These are phyloP conservation scores for Aspergillus carbonarius DNA, from an alignment of 2,329 filamentous ascomycete species.

Conservation along the genomic window DNA sequence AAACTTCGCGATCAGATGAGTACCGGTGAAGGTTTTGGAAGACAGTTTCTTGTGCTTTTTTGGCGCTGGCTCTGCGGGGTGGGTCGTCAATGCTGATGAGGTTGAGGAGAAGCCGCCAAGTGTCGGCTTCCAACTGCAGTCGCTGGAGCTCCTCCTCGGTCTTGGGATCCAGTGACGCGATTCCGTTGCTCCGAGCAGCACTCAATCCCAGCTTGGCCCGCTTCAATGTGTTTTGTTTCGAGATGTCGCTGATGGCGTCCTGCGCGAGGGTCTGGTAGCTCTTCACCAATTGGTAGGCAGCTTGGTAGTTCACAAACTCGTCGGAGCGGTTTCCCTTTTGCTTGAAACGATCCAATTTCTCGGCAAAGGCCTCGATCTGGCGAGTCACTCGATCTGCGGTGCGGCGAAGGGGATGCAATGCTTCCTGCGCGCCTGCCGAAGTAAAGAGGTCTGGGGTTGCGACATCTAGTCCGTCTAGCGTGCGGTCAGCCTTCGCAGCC, in stretches of 20 bases:
- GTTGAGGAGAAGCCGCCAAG: conserved; percentile 81
- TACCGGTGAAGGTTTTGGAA: conserved; percentile 54
- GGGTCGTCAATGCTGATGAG: conserved; percentile 70
- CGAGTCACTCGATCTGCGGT: conserved; percentile 69
- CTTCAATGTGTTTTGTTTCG: conserved; percentile 39
- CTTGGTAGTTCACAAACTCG: conserved; percentile 58
- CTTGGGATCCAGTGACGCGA: conserved; percentile 23
- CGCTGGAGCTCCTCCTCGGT: conserved; percentile 47
- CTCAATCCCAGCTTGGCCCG: conserved; percentile 37
- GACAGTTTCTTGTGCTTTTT: conserved; percentile 40
- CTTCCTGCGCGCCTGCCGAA: conserved; percentile 50
- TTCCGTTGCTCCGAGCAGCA: conserved; percentile 21
- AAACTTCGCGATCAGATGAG: conserved; percentile 62
- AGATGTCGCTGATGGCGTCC: conserved; percentile 48
- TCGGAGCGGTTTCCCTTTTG: conserved; percentile 49
- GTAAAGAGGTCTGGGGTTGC: conserved; percentile 40
- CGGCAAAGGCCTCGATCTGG: conserved; percentile 85
- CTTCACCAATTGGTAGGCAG: conserved; percentile 67
- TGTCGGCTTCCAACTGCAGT: conserved; percentile 81
- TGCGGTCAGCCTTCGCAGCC: conserved; percentile 13
- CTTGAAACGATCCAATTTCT: conserved; percentile 73
- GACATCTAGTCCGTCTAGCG: conserved; percentile 18
- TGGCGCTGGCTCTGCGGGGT: conserved; percentile 40
- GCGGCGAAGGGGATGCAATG: conserved; percentile 60
- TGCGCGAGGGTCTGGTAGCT: conserved; percentile 61